These are phyloP conservation scores for Fusarium pilosicola DNA, from an alignment of 2,329 filamentous ascomycete species.

Conservation along the genomic window DNA sequence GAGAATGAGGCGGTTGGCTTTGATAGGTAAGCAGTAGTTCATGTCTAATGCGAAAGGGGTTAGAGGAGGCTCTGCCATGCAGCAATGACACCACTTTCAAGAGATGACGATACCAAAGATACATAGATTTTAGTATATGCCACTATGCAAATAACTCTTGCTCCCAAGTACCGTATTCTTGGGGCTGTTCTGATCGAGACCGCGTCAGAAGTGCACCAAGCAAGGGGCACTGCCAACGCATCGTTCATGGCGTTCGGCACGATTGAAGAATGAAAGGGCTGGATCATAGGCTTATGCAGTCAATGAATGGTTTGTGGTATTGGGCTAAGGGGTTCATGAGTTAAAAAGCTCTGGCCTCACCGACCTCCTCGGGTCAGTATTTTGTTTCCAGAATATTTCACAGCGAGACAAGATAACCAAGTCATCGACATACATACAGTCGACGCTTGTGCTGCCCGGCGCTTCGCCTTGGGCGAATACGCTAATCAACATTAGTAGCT, in stretches of 20 bases:
- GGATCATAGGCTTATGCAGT: background rate
- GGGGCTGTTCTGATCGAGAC: constrained; percentile 17
- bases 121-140: background rate
- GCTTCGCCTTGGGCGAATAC: background rate
- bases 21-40: constrained; percentile 11
- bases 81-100: constrained; percentile 16
- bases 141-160: background rate
- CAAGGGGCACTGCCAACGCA: constrained; percentile 5
- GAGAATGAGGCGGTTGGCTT: constrained; percentile 21
- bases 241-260: background rate
- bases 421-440: background rate
- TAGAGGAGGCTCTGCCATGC: constrained; percentile 32
- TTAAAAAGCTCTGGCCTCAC: constrained; percentile 22
- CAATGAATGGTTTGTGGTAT: background rate
- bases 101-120: background rate
- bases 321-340: background rate
- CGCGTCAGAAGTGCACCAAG: background rate
- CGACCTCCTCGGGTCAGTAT: constrained; percentile 2
- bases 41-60: constrained; percentile 29
- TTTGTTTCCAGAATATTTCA: background rate
- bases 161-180: background rate
- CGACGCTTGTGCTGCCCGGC: background rate
- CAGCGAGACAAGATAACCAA: background rate
- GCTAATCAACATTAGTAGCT: background rate
- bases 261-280: background rate